These are phyloP conservation scores for Ganoderma sinense DNA, from an alignment of 1,284 basidiomycete genomes.

Conservation along the genomic window DNA sequence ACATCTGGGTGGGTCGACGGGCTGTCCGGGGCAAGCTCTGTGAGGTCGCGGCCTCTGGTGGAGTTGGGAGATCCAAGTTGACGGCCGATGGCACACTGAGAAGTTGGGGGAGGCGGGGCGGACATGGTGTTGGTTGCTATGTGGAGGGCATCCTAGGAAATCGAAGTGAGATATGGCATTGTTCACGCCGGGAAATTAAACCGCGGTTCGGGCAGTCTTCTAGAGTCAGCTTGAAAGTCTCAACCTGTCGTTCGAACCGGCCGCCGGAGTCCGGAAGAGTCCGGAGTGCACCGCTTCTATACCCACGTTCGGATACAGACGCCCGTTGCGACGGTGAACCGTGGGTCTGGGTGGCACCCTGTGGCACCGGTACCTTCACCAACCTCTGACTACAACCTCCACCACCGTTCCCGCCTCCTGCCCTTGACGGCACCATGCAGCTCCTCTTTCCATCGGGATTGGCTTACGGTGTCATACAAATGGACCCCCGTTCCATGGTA, in stretches of 20 bases:
- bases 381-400: neutral
- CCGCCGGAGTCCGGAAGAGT: neutral
- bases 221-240: neutral
- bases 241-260: too few species aligned
- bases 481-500: conserved; percentile 14
- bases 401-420: neutral
- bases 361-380: too few species aligned
- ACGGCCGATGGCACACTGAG: neutral
- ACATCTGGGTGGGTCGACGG: neutral
- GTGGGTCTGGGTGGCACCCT: too few species aligned
- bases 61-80: neutral
- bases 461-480: conserved; percentile 1
- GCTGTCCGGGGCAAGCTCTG: neutral
- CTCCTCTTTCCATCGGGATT: neutral
- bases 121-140: neutral
- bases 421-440: conserved; percentile 5
- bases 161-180: neutral
- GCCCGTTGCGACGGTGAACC: too few species aligned
- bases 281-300: too few species aligned
- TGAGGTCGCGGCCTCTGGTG: neutral
- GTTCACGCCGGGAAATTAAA: neutral
- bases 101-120: neutral
- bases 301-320: too few species aligned
- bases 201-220: neutral
- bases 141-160: neutral